Evolutionary conservation across 2,329 filamentous ascomycete species (phyloP).

Genomic region (Pseudogymnoascus sp.): DNA sequence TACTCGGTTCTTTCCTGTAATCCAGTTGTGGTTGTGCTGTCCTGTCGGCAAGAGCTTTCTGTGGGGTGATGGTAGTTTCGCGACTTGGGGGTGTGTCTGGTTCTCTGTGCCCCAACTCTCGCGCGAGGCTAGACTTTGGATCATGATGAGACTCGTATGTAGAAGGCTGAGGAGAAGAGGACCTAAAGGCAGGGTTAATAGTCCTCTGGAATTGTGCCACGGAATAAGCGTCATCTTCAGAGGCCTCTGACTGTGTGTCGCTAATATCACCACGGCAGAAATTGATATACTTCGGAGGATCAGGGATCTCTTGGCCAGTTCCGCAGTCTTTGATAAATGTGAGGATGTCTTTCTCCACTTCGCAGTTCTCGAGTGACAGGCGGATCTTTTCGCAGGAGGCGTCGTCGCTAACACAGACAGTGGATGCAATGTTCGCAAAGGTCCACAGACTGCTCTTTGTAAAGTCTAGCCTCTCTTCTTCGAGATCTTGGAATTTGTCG

Average conservation of each 20-base stretch:
- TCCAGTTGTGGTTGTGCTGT: slow-evolving; percentile 19
- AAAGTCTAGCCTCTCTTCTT: slow-evolving; percentile 94
- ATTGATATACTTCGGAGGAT: slow-evolving; percentile 96
- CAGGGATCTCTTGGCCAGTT: slow-evolving; percentile 94
- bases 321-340: slow-evolving; percentile 81
- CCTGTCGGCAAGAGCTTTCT: slow-evolving; percentile 34
- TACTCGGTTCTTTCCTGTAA: slow-evolving; percentile 8
- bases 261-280: slow-evolving; percentile 83
- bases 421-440: slow-evolving; percentile 94
- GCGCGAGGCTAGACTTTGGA: slow-evolving; percentile 64
- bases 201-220: slow-evolving; percentile 92
- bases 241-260: slow-evolving; percentile 73
- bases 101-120: slow-evolving; percentile 57
- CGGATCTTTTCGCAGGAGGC: slow-evolving; percentile 94
- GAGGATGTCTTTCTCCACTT: slow-evolving; percentile 91
- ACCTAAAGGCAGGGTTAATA: slow-evolving; percentile 91
- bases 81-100: slow-evolving; percentile 38
- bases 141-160: slow-evolving; percentile 89
- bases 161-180: slow-evolving; percentile 92
- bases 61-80: slow-evolving; percentile 45
- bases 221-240: slow-evolving; percentile 83
- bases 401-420: slow-evolving; percentile 96
- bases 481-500: slow-evolving; percentile 97
- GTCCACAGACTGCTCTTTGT: slow-evolving; percentile 97
- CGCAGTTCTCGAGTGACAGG: slow-evolving; percentile 85